Base-by-base conservation (phyloP, 805 yeast genomes). In the Ogataea polymorpha region DNA sequence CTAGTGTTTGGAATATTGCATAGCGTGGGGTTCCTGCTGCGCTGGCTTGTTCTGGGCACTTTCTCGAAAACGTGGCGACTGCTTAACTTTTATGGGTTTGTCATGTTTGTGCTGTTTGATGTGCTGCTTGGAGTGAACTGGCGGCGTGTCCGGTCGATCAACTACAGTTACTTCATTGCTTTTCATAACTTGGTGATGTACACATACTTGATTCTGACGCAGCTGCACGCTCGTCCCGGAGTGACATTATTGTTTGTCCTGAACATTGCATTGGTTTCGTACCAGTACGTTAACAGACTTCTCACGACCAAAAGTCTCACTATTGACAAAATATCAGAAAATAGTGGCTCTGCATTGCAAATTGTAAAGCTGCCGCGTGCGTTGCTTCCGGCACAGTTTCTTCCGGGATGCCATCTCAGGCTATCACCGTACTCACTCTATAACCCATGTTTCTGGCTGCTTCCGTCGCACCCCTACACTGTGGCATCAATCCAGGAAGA, bases 191-290 rank as follows among this genome's bases (percentile, higher is more conserved):
- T 75, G 4, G 66, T 77, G 2, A 69, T 77, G 7, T 64, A 76
- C 61, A 23, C 63, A 1, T 67, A 74, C 40, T 59, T 80, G 4
- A 49, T 68, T 1, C 49, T 77, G 17, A 68, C 77, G 5, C 67
- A 70, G 1, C 64, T 74, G 37, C 95, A 85, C 61, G 86, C 93
- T 1, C 71, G 91, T 45, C 91, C 91, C 0, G 80, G 81, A 1
- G 85, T 82, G 1, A 51, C 64, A 0, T 48, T 67, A 14, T 62
- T 61, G 27, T 55, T 68, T 4, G 15, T 56, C 2, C 12, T 67
- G 3, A 61, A 63, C 35, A 27, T 57, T 2, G 4, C 45, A 0
- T 37, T 73, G 12, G 46, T 78, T 10, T 35, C 53, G 3, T 61
- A 61, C 32, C 80, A 74, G 44, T 39, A 71, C 4, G 49, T 55